Conservation (phyloP, 345 rosid species). For the Eucalyptus grandis region DNA sequence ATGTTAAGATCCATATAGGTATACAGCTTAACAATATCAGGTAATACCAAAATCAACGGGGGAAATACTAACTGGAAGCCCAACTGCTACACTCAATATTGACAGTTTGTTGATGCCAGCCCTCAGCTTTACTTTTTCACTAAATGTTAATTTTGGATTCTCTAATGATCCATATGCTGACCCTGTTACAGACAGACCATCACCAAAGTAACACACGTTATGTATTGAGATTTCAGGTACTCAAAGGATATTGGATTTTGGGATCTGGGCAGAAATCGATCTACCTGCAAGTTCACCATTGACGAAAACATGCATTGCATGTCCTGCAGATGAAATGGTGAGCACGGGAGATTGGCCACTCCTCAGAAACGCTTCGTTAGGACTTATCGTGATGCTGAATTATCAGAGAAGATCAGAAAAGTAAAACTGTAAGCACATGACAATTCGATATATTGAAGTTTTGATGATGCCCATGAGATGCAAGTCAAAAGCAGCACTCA, state of each 20-base stretch:
- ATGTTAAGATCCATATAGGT: neutral
- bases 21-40: neutral
- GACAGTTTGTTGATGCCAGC: conserved; percentile 78
- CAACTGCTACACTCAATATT: conserved; percentile 66
- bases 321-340: conserved; percentile 64
- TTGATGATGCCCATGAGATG: neutral
- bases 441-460: neutral
- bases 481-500: neutral
- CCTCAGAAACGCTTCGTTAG: conserved; percentile 49
- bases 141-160: conserved; percentile 48
- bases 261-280: neutral
- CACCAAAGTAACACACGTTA: neutral
- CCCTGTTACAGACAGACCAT: conserved; percentile 22
- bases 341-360: conserved; percentile 62
- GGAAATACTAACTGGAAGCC: conserved; percentile 57
- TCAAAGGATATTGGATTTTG: neutral
- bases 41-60: neutral
- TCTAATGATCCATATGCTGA: conserved; percentile 49
- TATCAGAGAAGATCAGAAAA: neutral
- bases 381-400: conserved; percentile 43
- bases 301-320: conserved; percentile 54
- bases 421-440: neutral
- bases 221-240: neutral
- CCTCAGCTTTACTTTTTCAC: conserved; percentile 51
- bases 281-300: conserved; percentile 51